Evolutionary conservation across 129 eudicot species (phyloP), one percentile per base, ranked within the genome.

Genomic region (Escallonia herrerae): DNA sequence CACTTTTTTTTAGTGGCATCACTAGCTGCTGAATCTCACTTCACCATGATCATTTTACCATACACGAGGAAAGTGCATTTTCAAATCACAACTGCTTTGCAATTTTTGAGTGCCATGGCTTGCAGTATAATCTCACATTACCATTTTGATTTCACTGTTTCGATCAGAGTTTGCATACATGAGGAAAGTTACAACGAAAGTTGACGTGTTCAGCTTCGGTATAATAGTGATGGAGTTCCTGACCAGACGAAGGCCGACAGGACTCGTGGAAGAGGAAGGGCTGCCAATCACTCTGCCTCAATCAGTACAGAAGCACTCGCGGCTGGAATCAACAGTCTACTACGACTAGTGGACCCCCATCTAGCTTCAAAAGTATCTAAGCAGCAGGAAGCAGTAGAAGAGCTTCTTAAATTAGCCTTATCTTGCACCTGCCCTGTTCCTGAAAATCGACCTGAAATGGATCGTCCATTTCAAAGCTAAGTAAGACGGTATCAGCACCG

Each of bases 121-220:
- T 53, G 7, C 22, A 11, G 52, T 64, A n/a, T 5, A 7, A 9
- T 40, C 45, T 53, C 56, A 38, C 22, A 55, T 69, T 42, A 55
- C 8, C 37, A 55, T 67, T 40, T 22, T 42, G 54, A 43, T 69
- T 69, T 67, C 33, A 11, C 55, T 52, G 51, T 45, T 71, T 60
- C 39, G 60, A 67, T 38, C 90, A 88, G 96, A 93, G 65, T 76
- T 83, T 48, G 99, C 96, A 49, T 93, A 83, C 59, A 88, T 89
- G 99, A 76, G 81, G 75, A 81, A 66, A 70, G 80, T 83, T 40
- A 89, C 95, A n/a, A 83, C 95, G 14, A 93, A 93, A 66, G 96
- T 93, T 4, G 96, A 93, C 7, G 87, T 89, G 22, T 93, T 77
- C 79, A 89, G 96, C 87, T 93, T 86, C n/a, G 96, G 99, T 37